These are phyloP conservation scores for Helotiales sp. DNA, from an alignment of 2,329 filamentous ascomycete species.

Conservation along the genomic window DNA sequence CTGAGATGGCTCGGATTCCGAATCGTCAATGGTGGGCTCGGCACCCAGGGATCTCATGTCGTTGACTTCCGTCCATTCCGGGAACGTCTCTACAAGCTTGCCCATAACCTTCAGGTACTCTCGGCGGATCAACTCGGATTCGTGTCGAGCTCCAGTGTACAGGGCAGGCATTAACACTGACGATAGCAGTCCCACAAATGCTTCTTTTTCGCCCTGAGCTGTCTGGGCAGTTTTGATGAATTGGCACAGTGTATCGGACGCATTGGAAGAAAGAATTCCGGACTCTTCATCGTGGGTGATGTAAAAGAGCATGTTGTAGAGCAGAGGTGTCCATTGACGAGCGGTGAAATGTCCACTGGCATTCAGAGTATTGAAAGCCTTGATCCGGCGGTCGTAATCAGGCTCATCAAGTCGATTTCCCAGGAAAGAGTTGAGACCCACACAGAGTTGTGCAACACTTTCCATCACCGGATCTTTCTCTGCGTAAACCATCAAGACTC, in stretches of 20 bases:
- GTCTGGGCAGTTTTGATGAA: conserved; percentile 70
- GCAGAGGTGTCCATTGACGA: conserved; percentile 82
- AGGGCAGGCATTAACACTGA: conserved; percentile 75
- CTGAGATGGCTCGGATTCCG: conserved; percentile 60
- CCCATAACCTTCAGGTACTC: conserved; percentile 84
- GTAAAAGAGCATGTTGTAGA: conserved; percentile 89
- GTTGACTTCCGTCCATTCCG: conserved; percentile 70
- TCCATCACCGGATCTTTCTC: conserved; percentile 63
- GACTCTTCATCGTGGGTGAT: conserved; percentile 87
- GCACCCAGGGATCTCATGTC: conserved; percentile 76
- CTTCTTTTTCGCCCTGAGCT: conserved; percentile 50
- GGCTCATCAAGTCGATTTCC: conserved; percentile 77
- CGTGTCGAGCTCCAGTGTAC: conserved; percentile 74
- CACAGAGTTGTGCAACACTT: conserved; percentile 72
- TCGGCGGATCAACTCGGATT: conserved; percentile 81
- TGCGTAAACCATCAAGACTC: conserved; percentile 74
- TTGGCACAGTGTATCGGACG: conserved; percentile 77
- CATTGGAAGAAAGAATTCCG: conserved; percentile 78
- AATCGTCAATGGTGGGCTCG: conserved; percentile 32
- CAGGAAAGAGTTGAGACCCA: conserved; percentile 80
- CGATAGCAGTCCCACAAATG: conserved; percentile 64
- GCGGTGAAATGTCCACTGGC: conserved; percentile 67
- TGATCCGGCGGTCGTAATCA: conserved; percentile 82
- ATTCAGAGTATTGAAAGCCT: conserved; percentile 76
- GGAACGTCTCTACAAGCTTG: conserved; percentile 73